Evolutionary conservation across 768 basidiomycete genomes (phyloP).

Genomic region (Scleroderma bovista): DNA sequence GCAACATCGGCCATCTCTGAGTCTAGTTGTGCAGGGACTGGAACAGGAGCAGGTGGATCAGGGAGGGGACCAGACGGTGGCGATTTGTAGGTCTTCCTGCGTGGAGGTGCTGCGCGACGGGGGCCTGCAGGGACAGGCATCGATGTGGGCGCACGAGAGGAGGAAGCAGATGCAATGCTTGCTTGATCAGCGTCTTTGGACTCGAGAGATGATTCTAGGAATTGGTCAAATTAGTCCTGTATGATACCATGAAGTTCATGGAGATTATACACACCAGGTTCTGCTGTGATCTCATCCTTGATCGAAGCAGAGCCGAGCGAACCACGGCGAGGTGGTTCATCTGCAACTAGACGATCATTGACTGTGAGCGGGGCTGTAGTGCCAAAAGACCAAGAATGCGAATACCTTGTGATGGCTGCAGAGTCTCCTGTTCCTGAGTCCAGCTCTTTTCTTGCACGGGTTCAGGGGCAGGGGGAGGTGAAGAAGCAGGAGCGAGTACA

Average conservation of each 20-base stretch:
- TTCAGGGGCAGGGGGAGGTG: slow-evolving; percentile 13
- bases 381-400: not conserved
- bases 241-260: slow-evolving; percentile 1
- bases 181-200: slow-evolving; percentile 22
- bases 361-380: slow-evolving; percentile 6
- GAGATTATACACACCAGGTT: slow-evolving; percentile 13
- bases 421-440: slow-evolving; percentile 2
- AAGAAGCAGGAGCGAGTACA: slow-evolving; percentile 8
- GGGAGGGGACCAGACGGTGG: slow-evolving; percentile 30
- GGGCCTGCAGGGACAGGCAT: slow-evolving; percentile 77
- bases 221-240: slow-evolving; percentile 5
- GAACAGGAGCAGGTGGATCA: slow-evolving; percentile 21
- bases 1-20: not conserved
- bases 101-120: slow-evolving; percentile 68
- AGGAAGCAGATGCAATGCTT: slow-evolving; percentile 21
- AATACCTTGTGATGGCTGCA: slow-evolving; percentile 18
- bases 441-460: slow-evolving; percentile 17
- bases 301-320: not conserved
- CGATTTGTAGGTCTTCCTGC: slow-evolving; percentile 56
- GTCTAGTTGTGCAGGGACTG: not conserved
- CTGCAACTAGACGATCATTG: slow-evolving; percentile 6
- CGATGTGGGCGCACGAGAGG: slow-evolving; percentile 39
- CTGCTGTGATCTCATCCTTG: slow-evolving; percentile 3
- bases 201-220: slow-evolving; percentile 11
- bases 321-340: slow-evolving; percentile 12